Evolutionary conservation across 495 filamentous ascomycete genomes (phyloP).

Genomic region (Cairneyella variabilis): DNA sequence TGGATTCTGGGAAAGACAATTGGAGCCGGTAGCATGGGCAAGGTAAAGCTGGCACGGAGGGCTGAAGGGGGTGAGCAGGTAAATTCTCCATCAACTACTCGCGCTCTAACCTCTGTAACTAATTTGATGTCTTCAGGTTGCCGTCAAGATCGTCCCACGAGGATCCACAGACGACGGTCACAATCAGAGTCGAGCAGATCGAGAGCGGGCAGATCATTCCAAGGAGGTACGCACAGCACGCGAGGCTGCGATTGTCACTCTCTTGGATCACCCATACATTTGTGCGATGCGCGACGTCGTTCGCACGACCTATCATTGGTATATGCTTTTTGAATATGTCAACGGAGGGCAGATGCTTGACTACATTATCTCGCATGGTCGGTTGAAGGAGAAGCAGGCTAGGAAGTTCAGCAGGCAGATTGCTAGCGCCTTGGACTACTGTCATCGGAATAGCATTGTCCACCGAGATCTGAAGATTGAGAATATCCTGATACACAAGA

Average conservation of each 20-base stretch:
- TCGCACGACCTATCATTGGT: conserved; percentile 97
- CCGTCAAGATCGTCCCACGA: conserved; percentile 96
- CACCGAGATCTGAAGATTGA: conserved; percentile 98
- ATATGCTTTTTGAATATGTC: conserved; percentile 99
- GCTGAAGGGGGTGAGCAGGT: conserved; percentile 80
- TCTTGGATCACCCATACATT: conserved; percentile 93
- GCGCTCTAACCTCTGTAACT: not conserved
- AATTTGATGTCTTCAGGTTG: conserved; percentile 54
- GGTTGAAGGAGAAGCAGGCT: conserved; percentile 97
- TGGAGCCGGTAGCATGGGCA: conserved; percentile 96
- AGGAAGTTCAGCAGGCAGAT: conserved; percentile 98
- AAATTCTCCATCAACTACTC: conserved; percentile 18
- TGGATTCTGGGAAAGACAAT: conserved; percentile 97
- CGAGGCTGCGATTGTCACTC: conserved; percentile 94
- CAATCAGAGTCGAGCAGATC: conserved; percentile 71
- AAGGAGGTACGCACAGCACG: conserved; percentile 95
- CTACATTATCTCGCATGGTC: conserved; percentile 98
- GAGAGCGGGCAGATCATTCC: conserved; percentile 86
- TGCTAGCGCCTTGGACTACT: conserved; percentile 97
- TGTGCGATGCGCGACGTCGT: conserved; percentile 95
- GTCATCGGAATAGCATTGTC: conserved; percentile 97
- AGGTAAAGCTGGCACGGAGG: conserved; percentile 84
- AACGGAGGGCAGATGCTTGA: conserved; percentile 99
- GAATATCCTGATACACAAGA: conserved; percentile 99
- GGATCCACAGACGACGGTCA: conserved; percentile 69